phyloP scores from a whole-genome alignment of 169 alveolate species.

The Plasmodium vinckei region DNA sequence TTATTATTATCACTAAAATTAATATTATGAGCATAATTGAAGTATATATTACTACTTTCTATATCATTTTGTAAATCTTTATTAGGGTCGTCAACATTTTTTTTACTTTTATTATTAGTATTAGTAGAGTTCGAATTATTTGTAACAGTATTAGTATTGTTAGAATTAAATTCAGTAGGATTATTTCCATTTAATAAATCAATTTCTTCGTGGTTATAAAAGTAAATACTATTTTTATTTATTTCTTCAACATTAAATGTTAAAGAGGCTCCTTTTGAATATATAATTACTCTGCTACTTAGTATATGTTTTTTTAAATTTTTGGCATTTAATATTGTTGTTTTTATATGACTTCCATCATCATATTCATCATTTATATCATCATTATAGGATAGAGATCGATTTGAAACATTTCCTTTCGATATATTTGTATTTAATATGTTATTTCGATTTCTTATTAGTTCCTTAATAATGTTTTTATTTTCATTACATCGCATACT shows the following conservation, averaged over 20 bases:
- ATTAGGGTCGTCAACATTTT: constrained; percentile 24
- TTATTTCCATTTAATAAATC: neutral
- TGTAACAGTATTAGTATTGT: neutral
- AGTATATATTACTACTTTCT: constrained; percentile 32
- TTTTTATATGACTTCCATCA: constrained; percentile 25
- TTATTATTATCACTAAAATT: constrained; percentile 39
- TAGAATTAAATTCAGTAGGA: neutral
- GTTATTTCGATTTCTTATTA: constrained; percentile 30
- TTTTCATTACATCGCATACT: constrained; percentile 37
- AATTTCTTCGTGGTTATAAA: constrained; percentile 43
- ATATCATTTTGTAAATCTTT: constrained; percentile 30
- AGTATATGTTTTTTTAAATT: constrained; percentile 47
- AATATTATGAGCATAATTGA: constrained; percentile 54
- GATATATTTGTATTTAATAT: neutral
- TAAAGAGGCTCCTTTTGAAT: constrained; percentile 52
- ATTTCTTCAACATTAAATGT: constrained; percentile 60
- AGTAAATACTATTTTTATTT: constrained; percentile 52
- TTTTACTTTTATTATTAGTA: constrained; percentile 3
- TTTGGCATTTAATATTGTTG: constrained; percentile 53
- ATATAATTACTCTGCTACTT: constrained; percentile 51
- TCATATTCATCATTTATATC: constrained; percentile 3
- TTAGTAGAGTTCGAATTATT: neutral
- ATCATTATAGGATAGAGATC: neutral
- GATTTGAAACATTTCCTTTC: neutral
- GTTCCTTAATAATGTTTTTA: constrained; percentile 36